Evolutionary conservation across 495 filamentous ascomycete genomes (phyloP).

Genomic region (Neohortaea acidophila): DNA sequence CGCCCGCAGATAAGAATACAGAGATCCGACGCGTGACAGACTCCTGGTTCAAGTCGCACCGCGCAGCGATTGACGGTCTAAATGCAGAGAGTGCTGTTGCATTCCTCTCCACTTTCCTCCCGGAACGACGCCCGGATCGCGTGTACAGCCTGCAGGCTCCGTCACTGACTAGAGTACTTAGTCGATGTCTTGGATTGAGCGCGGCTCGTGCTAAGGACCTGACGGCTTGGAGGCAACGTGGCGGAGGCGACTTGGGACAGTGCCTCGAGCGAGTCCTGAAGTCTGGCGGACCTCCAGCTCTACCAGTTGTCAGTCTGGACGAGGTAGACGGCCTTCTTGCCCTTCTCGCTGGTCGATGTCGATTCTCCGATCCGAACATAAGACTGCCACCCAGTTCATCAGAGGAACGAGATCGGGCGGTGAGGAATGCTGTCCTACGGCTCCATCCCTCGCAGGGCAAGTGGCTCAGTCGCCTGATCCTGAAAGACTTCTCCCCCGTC

Average conservation of each 20-base stretch:
- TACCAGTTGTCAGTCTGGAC: conserved; percentile 46
- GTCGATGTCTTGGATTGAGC: conserved; percentile 47
- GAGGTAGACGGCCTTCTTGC: conserved; percentile 56
- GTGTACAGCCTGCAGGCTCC: conserved; percentile 51
- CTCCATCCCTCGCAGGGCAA: conserved; percentile 61
- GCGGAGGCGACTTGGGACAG: conserved; percentile 48
- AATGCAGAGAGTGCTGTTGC: conserved; percentile 37
- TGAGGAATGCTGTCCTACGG: conserved; percentile 43
- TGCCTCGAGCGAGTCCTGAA: conserved; percentile 54
- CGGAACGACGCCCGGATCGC: conserved; percentile 57
- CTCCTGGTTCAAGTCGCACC: conserved; percentile 47
- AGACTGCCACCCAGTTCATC: conserved; percentile 30
- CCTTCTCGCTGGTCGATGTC: conserved; percentile 46
- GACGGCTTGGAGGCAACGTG: conserved; percentile 41
- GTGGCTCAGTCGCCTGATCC: conserved; percentile 71
- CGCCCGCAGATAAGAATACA: conserved; percentile 1
- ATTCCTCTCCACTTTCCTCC: conserved; percentile 57
- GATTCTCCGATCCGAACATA: conserved; percentile 50
- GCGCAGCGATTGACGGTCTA: conserved; percentile 33
- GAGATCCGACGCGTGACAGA: not conserved
- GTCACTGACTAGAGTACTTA: conserved; percentile 46
- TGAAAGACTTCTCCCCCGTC: conserved; percentile 60
- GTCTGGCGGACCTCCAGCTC: conserved; percentile 25
- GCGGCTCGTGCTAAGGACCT: conserved; percentile 43
- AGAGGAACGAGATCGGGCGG: conserved; percentile 24